Evolutionary conservation across 2,329 filamentous ascomycete genomes (phyloP).

Genomic region (Ophiocordyceps camponoti-leonardi): DNA sequence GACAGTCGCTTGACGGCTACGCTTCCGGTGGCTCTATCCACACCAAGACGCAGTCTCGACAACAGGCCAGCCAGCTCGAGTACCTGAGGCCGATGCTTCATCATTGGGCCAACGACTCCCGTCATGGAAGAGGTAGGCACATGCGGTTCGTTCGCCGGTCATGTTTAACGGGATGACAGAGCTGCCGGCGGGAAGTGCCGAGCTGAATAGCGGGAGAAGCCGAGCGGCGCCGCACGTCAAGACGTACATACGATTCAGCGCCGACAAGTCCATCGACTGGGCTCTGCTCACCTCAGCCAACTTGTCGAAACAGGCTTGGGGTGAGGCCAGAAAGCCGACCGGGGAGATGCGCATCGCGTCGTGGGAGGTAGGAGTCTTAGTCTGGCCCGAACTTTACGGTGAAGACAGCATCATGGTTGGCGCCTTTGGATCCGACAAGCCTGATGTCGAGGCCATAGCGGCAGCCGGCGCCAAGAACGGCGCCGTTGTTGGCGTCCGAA

Average conservation of each 20-base stretch:
- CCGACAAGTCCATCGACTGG: conserved; percentile 52
- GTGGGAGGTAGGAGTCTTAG: conserved; percentile 68
- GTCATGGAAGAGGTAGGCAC: conserved; percentile 10
- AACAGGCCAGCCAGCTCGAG: conserved; percentile 56
- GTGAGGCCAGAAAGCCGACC: conserved; percentile 37
- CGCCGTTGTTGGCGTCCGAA: conserved; percentile 47
- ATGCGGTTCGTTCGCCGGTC: not conserved
- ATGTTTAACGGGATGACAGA: conserved; percentile 6
- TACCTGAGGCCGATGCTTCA: conserved; percentile 55
- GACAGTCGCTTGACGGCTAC: conserved; percentile 63
- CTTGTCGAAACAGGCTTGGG: conserved; percentile 79
- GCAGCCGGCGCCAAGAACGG: conserved; percentile 6
- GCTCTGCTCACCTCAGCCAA: conserved; percentile 84
- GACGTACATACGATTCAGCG: conserved; percentile 57
- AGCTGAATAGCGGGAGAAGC: conserved; percentile 38
- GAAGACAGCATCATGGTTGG: conserved; percentile 44
- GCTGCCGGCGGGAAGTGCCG: conserved; percentile 6
- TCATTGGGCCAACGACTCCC: conserved; percentile 55
- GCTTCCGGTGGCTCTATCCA: conserved; percentile 64
- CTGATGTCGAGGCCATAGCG: conserved; percentile 11
- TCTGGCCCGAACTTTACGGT: conserved; percentile 53
- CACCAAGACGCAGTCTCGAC: conserved; percentile 52
- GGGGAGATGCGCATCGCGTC: conserved; percentile 57
- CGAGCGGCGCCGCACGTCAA: conserved; percentile 78
- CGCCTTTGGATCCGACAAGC: conserved; percentile 45